Evolutionary conservation across 768 basidiomycete genomes (phyloP), one percentile per base, ranked within the genome.

Genomic region (Hysterangium stoloniferum): DNA sequence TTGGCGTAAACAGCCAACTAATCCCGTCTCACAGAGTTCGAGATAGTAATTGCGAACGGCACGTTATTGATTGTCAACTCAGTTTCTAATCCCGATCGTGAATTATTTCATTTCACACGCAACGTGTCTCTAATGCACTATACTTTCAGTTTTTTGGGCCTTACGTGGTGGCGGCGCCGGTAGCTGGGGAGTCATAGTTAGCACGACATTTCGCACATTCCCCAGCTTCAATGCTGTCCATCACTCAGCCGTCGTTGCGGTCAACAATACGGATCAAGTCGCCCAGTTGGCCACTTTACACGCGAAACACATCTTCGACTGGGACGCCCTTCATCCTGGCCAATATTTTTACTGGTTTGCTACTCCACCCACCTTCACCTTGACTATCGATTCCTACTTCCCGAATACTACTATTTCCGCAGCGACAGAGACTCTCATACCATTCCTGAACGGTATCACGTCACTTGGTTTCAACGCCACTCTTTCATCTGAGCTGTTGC

Each of bases 181-280:
- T 8, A 65, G 61, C 33, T 71, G 66, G 68, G 68, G 67, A 19
- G 61, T 69, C 19, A 62, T 70, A 32, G 56, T 67, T 22, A 62
- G 64, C 22, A 64, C 65, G 0, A 70, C 68, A 5, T 56, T 68
- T 58, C 59, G 57, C 22, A 65, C 66, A 1, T 66, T 57, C 60
- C 64, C 68, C 8, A 65, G 62, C 28, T 68, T 70, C 56, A 58
- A 63, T 27, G 59, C 47, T 9, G 43, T 36, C 20, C 24, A 8
- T 12, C 51, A 45, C 27, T 28, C 29, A 25, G 17, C 40, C 17
- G 19, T 13, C 19, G 8, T 22, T n/a, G 15, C n/a, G 8, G 13
- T 28, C 24, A 45, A 45, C 44, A 13, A 8, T 7, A 27, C 44
- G 8, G n/a, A 2, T 3, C 24, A 45, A 31, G 22, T 28, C 7